Evolutionary conservation across 23 red algal genomes (phyloP).

Genomic region (Gracilaria caudata): DNA sequence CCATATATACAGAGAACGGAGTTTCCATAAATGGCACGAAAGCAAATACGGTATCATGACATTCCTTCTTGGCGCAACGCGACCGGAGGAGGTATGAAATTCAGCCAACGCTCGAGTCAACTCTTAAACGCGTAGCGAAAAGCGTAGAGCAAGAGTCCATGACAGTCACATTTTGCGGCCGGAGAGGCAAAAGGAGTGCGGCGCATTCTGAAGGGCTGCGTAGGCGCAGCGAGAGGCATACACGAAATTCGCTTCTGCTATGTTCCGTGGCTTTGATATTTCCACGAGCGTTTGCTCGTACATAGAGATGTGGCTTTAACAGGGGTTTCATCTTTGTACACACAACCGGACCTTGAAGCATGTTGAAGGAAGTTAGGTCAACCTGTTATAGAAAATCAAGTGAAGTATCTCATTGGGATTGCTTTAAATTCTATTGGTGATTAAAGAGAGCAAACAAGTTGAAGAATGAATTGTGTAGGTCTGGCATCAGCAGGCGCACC

Average conservation of each 20-base stretch:
- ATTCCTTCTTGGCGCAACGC: background rate
- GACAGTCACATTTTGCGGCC: background rate
- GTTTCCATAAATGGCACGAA: constrained; percentile 6
- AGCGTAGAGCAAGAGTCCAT: background rate
- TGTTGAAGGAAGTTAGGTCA: background rate
- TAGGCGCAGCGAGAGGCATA: background rate
- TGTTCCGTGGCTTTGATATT: background rate
- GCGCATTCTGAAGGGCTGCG: background rate
- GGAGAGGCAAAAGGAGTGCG: background rate
- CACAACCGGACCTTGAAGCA: background rate
- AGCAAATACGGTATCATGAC: background rate
- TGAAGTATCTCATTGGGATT: background rate
- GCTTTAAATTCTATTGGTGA: background rate
- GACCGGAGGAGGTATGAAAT: background rate
- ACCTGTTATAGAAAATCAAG: background rate
- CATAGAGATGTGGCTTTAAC: background rate
- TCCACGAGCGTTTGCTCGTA: background rate
- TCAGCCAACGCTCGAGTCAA: background rate
- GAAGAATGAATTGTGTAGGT: too few relatives aligned
- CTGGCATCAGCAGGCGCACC: too few relatives aligned
- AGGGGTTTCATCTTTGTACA: background rate
- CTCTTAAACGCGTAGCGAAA: background rate
- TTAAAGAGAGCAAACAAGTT: too few relatives aligned
- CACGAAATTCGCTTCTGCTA: background rate
- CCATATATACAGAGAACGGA: background rate